Base-by-base conservation (phyloP, 2,329 filamentous ascomycete genomes). In the Neurospora crassa region DNA sequence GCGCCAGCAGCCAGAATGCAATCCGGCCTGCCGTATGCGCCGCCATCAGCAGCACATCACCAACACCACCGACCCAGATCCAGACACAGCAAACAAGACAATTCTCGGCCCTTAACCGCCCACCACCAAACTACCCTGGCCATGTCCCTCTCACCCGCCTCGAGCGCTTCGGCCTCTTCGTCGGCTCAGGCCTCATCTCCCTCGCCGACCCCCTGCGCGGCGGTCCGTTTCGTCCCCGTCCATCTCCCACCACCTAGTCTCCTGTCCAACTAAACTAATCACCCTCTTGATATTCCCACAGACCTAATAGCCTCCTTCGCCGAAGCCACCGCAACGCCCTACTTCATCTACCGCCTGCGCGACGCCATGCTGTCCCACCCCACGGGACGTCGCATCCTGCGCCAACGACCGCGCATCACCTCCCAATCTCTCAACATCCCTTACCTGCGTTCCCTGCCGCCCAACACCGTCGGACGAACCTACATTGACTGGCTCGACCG, bases 401-500 rank as follows among this genome's bases (percentile, higher is more conserved):
- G 92, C 74, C 92, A 96, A 77, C 90, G 94, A 14, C 96, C 96
- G 3, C 91, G 94, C 74, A 93, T 99, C 74, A 95, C 91, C 3
- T 96, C 93, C 18, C 83, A 93, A 74, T 88, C 89, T 0, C 84
- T 91, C 72, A 80, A 86, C 71, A 84, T 97, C 29, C 83, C 88
- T 1, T 84, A 87, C 72, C 89, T 99, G 42, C 92, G 94, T 70
- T 79, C 84, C 2, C 84, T 97, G 11, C 92, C 93, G 1, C 80
- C 85, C 12, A 91, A 90, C 78, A 91, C 89, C 1, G 89, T 99
- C 11, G 96, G 96, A 34, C 87, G 88, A 67, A 90, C 91, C 69
- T 99, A 98, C 82, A 92, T 90, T 10, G 86, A 85, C 70, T 99
- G 96, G 95, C 86, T 98, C n/a, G 94, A 97, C 81, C 88, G 92